Evolutionary conservation across 495 filamentous ascomycete genomes (phyloP).

Genomic region (Articulospora tetracladia): DNA sequence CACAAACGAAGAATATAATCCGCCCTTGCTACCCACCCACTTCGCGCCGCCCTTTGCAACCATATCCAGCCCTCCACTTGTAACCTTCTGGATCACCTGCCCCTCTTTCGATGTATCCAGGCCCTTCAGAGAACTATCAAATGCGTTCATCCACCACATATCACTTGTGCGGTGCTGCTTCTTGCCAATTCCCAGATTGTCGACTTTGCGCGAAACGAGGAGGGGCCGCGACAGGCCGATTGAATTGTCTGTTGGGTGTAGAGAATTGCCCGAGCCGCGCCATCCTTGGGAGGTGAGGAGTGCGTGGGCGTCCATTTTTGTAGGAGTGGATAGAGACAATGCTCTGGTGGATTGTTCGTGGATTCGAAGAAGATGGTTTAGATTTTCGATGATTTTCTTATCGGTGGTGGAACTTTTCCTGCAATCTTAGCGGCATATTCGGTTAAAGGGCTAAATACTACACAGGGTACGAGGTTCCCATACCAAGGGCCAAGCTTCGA

Average conservation of each 20-base stretch:
- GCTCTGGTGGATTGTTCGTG: neutral
- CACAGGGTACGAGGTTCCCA: too few relatives aligned
- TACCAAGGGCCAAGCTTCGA: neutral
- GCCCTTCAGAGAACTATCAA: conserved; percentile 72
- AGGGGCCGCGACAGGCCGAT: conserved; percentile 67
- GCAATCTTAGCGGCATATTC: conserved; percentile 6
- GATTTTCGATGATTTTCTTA: neutral
- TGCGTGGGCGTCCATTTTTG: conserved; percentile 60
- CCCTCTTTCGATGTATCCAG: conserved; percentile 52
- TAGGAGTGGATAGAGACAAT: neutral
- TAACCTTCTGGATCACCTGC: conserved; percentile 43
- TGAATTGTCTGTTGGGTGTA: conserved; percentile 60
- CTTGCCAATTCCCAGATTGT: conserved; percentile 68
- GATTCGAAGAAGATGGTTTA: neutral
- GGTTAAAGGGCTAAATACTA: neutral
- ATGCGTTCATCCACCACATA: conserved; percentile 80
- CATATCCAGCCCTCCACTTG: conserved; percentile 47
- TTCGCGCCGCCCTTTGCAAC: conserved; percentile 36
- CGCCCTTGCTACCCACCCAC: conserved; percentile 48
- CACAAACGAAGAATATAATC: conserved; percentile 81
- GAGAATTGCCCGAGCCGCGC: conserved; percentile 69
- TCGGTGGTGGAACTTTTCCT: neutral
- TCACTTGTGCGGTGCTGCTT: conserved; percentile 59
- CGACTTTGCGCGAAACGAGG: conserved; percentile 62
- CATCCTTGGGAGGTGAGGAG: conserved; percentile 75